Base-by-base conservation (phyloP, 805 yeast genomes). In the Kazachstania kunashirensis region DNA sequence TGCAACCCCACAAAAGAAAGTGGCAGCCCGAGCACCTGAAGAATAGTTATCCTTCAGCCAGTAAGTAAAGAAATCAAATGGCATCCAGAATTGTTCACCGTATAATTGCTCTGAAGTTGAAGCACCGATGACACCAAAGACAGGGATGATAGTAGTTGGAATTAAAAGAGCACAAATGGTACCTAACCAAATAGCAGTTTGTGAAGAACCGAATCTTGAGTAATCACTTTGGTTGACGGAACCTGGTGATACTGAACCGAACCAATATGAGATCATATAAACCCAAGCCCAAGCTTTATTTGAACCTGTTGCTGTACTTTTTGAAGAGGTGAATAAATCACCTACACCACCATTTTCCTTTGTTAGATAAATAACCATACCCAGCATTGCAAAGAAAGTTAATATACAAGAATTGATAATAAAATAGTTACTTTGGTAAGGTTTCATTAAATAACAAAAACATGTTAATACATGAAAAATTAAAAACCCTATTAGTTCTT, bases 381-480 rank as follows among this genome's bases (percentile, higher is more conserved):
- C 66, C 30, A 66, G 36, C 59, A 68, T 64, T 1, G 69, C 62
- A 33, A 61, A 55, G 30, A 62, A 57, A 5, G 66, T 56, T 26
- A 63, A 52, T 11, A 54, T 45, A 37, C 69, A 63, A 9, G 66
- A 54, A 24, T 46, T 38, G 35, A 62, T 62, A 34, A 66, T 53
- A 18, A 62, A 49, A 24, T 48, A 42, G 45, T 65, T 64, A 49
- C 65, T 55, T 31, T 53, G 62, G 43, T 70, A 68, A 4, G 77
- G 77, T 39, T 61, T 68, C 37, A 68, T 42, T 31, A 48, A 33
- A 38, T 67, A 62, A 42, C 63, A 59, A 13, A 67, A 64, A 8
- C 65, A 52, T 6, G 66, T 61, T 27, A 71, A 44, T 5, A 71
- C 33, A 41, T 70, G 72, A 53, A 68, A 74, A 15, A 62, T 38